A percentile compares a stretch with the other conserved stretches of the same genome.
These are phyloP conservation scores for Odontarrhena argentea DNA, from an alignment of 345 rosid species.

Conservation along the genomic window DNA sequence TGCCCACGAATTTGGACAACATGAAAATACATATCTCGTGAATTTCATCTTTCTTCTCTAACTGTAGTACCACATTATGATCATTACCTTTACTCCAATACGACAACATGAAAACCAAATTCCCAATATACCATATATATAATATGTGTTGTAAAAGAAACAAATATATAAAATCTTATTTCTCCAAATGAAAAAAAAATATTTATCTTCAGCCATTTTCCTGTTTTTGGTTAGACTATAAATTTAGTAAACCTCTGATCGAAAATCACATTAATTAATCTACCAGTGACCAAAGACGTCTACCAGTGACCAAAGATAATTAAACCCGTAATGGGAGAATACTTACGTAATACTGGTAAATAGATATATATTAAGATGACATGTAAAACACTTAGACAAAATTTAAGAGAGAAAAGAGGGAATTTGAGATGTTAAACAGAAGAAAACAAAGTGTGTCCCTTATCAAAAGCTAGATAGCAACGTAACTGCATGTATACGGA, in stretches of 20 bases:
- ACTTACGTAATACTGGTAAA: not conserved
- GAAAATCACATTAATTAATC: too few relatives aligned
- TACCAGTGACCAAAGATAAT: too few relatives aligned
- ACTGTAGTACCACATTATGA: conserved; percentile 26
- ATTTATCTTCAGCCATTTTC: not conserved
- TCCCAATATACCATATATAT: not conserved
- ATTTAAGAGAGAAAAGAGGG: not conserved
- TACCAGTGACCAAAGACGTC: too few relatives aligned
- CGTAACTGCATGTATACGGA: too few relatives aligned
- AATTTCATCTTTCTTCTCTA: conserved; percentile 33
- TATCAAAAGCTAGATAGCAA: too few relatives aligned
- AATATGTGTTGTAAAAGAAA: too few relatives aligned
- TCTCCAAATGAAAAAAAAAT: too few relatives aligned
- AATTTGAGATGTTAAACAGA: not conserved
- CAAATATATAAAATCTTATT: too few relatives aligned
- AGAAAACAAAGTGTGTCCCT: too few relatives aligned
- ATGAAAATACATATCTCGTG: conserved; percentile 42
- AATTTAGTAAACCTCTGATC: too few relatives aligned
- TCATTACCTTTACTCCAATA: conserved; percentile 36
- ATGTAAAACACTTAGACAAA: not conserved
- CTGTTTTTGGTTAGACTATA: not conserved
- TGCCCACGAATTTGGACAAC: conserved; percentile 38
- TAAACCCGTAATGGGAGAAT: too few relatives aligned
- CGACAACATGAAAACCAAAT: conserved; percentile 26
- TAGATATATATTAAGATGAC: not conserved